These are phyloP conservation scores for Pestalotiopsis sp. DNA, from an alignment of 2,329 filamentous ascomycete species.

Conservation along the genomic window DNA sequence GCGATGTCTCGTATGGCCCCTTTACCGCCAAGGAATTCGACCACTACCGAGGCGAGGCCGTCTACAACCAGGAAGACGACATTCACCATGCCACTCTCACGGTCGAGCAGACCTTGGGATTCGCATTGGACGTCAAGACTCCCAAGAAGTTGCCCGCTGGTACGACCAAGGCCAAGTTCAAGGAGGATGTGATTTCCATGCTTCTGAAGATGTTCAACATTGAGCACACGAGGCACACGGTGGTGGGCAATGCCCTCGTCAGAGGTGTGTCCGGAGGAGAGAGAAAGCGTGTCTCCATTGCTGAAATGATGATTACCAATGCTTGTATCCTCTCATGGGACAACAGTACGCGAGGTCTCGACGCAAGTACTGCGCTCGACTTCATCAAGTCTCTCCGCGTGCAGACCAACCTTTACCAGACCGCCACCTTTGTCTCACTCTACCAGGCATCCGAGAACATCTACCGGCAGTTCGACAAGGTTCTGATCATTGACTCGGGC, in stretches of 20 bases:
- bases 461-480: constrained; percentile 80
- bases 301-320: constrained; percentile 79
- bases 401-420: constrained; percentile 82
- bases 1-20: constrained; percentile 77
- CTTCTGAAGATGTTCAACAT: constrained; percentile 94
- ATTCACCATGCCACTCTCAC: constrained; percentile 84
- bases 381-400: constrained; percentile 73
- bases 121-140: constrained; percentile 83
- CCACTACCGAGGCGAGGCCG: constrained; percentile 77
- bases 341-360: constrained; percentile 71
- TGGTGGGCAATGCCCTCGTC: constrained; percentile 81
- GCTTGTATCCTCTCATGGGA: constrained; percentile 77
- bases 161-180: constrained; percentile 73
- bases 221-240: constrained; percentile 81
- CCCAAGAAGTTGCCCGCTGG: constrained; percentile 79
- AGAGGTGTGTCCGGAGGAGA: constrained; percentile 81
- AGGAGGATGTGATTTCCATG: constrained; percentile 72
- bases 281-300: constrained; percentile 79
- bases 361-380: constrained; percentile 69
- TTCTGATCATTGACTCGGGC: constrained; percentile 78
- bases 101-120: constrained; percentile 83
- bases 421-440: constrained; percentile 81
- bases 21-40: constrained; percentile 74
- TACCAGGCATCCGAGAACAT: constrained; percentile 87
- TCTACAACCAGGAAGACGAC: constrained; percentile 88